phyloP scores from a whole-genome alignment of 2,329 filamentous ascomycete genomes.

The Ascochyta clinopodiicola region DNA sequence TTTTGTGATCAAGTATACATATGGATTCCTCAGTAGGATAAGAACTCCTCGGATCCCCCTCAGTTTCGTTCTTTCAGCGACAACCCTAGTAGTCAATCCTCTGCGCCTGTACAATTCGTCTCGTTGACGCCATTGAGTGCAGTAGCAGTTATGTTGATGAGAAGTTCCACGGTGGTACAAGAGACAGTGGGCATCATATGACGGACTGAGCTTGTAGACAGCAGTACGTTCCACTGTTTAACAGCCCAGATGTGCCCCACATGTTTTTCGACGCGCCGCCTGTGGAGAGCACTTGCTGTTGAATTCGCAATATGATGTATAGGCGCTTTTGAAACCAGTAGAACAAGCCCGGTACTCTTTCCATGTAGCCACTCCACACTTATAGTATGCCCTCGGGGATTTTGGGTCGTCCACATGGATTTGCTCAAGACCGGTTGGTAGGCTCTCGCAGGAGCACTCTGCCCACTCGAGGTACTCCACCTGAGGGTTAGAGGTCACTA shows the following conservation, averaged over 20 bases:
- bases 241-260: not conserved
- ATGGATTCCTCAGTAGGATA: not conserved
- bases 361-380: constrained; percentile 8
- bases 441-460: constrained; percentile 6
- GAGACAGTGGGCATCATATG: not conserved
- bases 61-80: not conserved
- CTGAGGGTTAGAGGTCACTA: not conserved
- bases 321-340: constrained; percentile 8
- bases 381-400: not conserved
- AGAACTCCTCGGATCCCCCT: not conserved
- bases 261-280: not conserved
- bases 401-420: not conserved
- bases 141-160: not conserved
- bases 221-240: not conserved
- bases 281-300: not conserved
- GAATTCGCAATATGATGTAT: constrained; percentile 11
- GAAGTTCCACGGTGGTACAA: not conserved
- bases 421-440: not conserved
- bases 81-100: not conserved
- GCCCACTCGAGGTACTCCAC: not conserved
- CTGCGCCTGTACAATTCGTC: not conserved
- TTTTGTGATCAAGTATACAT: not conserved
- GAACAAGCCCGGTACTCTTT: constrained; percentile 8
- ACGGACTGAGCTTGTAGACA: not conserved
- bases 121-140: not conserved